phyloP scores from a whole-genome alignment of 2,329 filamentous ascomycete genomes.

The Pseudogymnoascus pannorum region DNA sequence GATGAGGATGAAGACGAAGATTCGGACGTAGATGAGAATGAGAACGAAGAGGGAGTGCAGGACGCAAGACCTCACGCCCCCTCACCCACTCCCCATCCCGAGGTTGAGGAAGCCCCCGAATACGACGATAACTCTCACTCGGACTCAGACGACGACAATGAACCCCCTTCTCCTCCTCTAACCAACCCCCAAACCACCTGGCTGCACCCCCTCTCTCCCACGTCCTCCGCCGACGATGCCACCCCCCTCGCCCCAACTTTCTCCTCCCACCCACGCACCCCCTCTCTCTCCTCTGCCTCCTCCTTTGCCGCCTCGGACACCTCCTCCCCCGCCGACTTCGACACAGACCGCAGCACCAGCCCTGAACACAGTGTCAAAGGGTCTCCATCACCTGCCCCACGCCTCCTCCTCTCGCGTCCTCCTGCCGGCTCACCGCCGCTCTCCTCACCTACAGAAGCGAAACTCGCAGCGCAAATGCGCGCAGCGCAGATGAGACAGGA shows the following conservation, averaged over 20 bases:
- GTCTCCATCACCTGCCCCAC: conserved; percentile 13
- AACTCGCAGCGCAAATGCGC: conserved; percentile 25
- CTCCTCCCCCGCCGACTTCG: conserved; percentile 28
- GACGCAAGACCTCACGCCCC: background rate
- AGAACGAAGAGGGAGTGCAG: background rate
- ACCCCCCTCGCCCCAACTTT: background rate
- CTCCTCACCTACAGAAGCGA: conserved; percentile 21
- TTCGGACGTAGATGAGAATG: background rate
- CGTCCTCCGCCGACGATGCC: background rate
- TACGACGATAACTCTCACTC: background rate
- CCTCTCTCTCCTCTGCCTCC: background rate
- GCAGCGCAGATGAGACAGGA: conserved; percentile 27
- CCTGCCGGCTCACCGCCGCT: conserved; percentile 9
- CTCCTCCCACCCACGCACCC: background rate
- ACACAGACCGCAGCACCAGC: conserved; percentile 40
- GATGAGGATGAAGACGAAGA: conserved; percentile 12
- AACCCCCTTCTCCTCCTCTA: background rate
- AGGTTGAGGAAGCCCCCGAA: background rate
- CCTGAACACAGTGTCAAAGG: conserved; percentile 36
- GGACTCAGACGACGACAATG: background rate
- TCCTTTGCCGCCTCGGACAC: background rate
- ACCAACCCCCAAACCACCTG: background rate
- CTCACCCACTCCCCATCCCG: background rate
- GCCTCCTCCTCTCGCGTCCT: background rate
- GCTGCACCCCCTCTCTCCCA: background rate